These are phyloP conservation scores for Vickermania ingenoplastis DNA, from an alignment of 208 protist species.

Conservation along the genomic window DNA sequence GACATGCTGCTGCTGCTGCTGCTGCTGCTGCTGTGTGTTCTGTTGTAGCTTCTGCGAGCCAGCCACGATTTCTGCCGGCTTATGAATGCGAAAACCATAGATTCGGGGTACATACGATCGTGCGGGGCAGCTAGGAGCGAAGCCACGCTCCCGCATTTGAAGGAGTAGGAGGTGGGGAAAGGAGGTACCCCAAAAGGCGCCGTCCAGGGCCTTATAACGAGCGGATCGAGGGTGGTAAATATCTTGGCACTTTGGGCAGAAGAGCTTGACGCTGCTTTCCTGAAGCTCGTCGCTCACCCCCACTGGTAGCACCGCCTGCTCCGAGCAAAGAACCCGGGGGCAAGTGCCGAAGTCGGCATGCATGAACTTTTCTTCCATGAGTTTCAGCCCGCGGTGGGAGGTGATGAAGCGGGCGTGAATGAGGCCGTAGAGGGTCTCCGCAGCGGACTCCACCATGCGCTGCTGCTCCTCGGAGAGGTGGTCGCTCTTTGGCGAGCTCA, in stretches of 20 bases:
- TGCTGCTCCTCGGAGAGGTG: constrained; percentile 94
- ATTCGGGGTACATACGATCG: constrained; percentile 94
- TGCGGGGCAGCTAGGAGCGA: constrained; percentile 29
- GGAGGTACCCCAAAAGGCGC: constrained; percentile 96
- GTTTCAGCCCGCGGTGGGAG: constrained; percentile 90
- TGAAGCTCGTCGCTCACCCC: constrained; percentile 92
- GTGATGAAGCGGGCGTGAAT: constrained; percentile 99
- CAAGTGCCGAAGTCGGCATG: constrained; percentile 94
- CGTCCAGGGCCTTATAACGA: constrained; percentile 92
- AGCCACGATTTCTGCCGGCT: constrained; percentile 7
- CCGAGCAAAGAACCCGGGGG: constrained; percentile 94
- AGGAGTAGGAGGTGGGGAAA: constrained; percentile 93
- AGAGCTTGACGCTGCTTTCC: constrained; percentile 93
- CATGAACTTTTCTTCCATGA: constrained; percentile 97
- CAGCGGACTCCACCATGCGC: constrained; percentile 91
- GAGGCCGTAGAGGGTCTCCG: constrained; percentile 97
- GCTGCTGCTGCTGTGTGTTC: too few relatives aligned
- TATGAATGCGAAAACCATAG: constrained; percentile 95
- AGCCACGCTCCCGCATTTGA: constrained; percentile 57
- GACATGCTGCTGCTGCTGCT: too few relatives aligned
- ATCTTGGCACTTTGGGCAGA: constrained; percentile 97
- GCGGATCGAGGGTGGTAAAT: constrained; percentile 93
- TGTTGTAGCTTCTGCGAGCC: too few relatives aligned
- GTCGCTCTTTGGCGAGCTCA: constrained; percentile 85
- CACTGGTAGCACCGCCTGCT: constrained; percentile 93